Evolutionary conservation across 257 asterid species (phyloP).

Genomic region (Solanum pinnatisectum): DNA sequence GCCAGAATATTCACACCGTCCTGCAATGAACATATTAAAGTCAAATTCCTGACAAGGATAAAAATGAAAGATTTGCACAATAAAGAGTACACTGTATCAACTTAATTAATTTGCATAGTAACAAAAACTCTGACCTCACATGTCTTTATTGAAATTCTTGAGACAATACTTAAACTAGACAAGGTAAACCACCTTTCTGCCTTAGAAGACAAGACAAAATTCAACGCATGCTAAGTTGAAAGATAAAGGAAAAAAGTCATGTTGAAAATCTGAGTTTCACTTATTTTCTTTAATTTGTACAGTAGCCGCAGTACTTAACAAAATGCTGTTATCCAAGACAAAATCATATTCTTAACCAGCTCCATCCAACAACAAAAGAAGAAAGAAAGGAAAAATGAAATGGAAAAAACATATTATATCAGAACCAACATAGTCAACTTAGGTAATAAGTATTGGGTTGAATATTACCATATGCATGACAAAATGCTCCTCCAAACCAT

Average conservation of each 20-base stretch:
- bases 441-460: background rate
- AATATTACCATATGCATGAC: slow-evolving; percentile 76
- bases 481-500: slow-evolving; percentile 88
- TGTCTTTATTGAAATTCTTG: background rate
- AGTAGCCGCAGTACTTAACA: background rate
- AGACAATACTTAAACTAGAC: background rate
- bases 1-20: slow-evolving; percentile 87
- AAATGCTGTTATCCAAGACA: background rate
- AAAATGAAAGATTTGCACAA: background rate
- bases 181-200: background rate
- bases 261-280: background rate
- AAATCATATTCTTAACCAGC: background rate
- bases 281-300: background rate
- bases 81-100: background rate
- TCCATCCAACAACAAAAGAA: background rate
- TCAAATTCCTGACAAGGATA: background rate
- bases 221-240: background rate
- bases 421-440: background rate
- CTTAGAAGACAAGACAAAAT: background rate
- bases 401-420: background rate
- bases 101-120: background rate
- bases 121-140: background rate
- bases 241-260: background rate
- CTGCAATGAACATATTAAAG: slow-evolving; percentile 25
- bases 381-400: background rate